Base-by-base conservation (phyloP, 495 filamentous ascomycete species). In the Tuber calosporum region DNA sequence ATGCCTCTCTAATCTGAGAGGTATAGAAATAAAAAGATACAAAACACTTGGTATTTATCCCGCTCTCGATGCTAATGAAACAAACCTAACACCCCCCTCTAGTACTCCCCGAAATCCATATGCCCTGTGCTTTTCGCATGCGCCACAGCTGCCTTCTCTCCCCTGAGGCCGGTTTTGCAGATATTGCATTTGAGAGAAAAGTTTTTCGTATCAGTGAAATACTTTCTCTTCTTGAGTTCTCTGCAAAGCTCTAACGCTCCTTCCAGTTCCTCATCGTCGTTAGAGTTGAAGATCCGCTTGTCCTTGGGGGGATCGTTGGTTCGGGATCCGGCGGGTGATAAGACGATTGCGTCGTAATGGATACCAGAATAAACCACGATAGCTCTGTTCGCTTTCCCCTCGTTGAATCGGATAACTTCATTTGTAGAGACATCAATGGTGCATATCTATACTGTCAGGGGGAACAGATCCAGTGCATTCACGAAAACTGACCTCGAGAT, bases 331-430 rank as follows among this genome's bases (percentile, higher is more conserved):
- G 86, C 87, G 1, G 90, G 90, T 15, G 87, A 88, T 77, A 96
- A 86, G 0, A 91, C 92, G 69, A 97, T 88, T n/a, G 91, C 89
- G 82, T 99, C 95, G 82, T 99, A 99, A 80, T 99, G 95, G 70
- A 98, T 94, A 0, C 93, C 93, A 0, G 91, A 94, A 82, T 97
- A 99, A 2, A 97, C 89, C 40, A 99, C 84, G 48, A 98, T 89
- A 82, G 92, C 93, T 40, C 93, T 84, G 30, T 85, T 87, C 1
- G 85, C 81, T 38, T 86, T 87, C 1, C 89, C 89, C 79, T 97
- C 92, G 75, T 97, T 97, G 81, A 96, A 96, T 30, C 87, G 86
- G 79, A 96, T 92, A 8, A 90, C 84, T 19, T 88, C 84, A 26
- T 88, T 79, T 38, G 88, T 88, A 73, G 90, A 88, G 30, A 93